Evolutionary conservation across 176 grass and related monocot genomes (phyloP), one percentile per base, ranked within the genome.

Genomic region (Rhynchospora tenuis): DNA sequence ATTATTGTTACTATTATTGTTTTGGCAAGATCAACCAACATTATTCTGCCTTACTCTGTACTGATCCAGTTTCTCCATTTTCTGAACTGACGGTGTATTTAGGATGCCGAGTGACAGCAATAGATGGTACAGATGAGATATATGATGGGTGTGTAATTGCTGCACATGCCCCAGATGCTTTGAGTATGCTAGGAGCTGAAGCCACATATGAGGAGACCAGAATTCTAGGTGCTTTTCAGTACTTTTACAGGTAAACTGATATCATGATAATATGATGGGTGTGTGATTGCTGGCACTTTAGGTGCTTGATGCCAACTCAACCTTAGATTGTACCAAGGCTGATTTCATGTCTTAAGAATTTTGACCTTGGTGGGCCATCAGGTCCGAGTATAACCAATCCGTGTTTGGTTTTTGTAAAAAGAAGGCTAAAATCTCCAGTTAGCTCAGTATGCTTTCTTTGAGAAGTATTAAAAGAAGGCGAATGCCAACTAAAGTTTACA

Each of bases 181-280:
- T 98, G 29, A 90, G 85, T 17, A 61, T 98, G 38, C 82, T 98
- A 68, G 95, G 90, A 23, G 45, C 74, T 78, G 84, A 91, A 88
- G 89, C 86, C 87, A 98, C 90, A 81, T 88, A 89, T 0, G 95
- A 94, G 16, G 92, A 98, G 22, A 45, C 79, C 44, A 91, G 85
- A 83, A 87, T 98, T 67, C 82, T 98, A 9, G 90, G 92, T 43
- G 90, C 95, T 81, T 98, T 94, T 85, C 95, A 93, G 45, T 98
- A 94, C 54, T 81, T 93, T 81, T 87, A 87, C 81, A 94, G 95
- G 95, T 91, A 66, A 75, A 24, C 7, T 58, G n/a, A 26, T 66
- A 82, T 63, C 27, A 65, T 24, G 10, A 80, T 80, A 13, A 46
- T 84, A 60, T 38, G 33, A 38, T 38, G 27, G 15, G 17, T 45